Percentiles rank a stretch among this genome's conserved stretches.
Evolutionary conservation across 129 eudicot species (phyloP).

Genomic region (Calendula officinalis): DNA sequence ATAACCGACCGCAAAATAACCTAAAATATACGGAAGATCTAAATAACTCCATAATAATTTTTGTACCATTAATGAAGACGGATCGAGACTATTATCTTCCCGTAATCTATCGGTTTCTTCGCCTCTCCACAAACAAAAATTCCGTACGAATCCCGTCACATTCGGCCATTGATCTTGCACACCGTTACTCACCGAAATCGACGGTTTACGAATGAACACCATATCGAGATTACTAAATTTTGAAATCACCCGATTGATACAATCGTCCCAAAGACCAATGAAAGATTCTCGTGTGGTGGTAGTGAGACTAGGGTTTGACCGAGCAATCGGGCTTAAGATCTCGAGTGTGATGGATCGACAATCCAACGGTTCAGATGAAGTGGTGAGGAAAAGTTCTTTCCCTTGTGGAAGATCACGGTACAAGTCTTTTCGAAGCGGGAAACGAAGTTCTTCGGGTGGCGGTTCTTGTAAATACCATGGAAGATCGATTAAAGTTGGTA

Average conservation of each 20-base stretch:
- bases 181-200: slow-evolving; percentile 14
- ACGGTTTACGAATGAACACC: slow-evolving; percentile 48
- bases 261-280: slow-evolving; percentile 77
- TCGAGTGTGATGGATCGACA: slow-evolving; percentile 54
- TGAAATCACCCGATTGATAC: slow-evolving; percentile 59
- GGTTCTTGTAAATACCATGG: slow-evolving; percentile 82
- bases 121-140: slow-evolving; percentile 77
- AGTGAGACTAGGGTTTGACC: slow-evolving; percentile 52
- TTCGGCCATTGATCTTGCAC: slow-evolving; percentile 77
- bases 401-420: slow-evolving; percentile 76
- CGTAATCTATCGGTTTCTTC: slow-evolving; percentile 60
- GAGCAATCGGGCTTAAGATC: slow-evolving; percentile 47
- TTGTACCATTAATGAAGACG: slow-evolving; percentile 46
- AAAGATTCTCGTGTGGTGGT: slow-evolving; percentile 51
- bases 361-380: slow-evolving; percentile 55
- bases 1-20: slow-evolving; percentile 66
- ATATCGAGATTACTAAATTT: slow-evolving; percentile 50
- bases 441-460: slow-evolving; percentile 60
- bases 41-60: slow-evolving; percentile 63
- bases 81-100: slow-evolving; percentile 46
- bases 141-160: slow-evolving; percentile 51
- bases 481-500: slow-evolving; percentile 63
- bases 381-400: slow-evolving; percentile 62
- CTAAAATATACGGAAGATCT: slow-evolving; percentile 67
- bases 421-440: slow-evolving; percentile 60